Evolutionary conservation across 768 basidiomycete species (phyloP).

Genomic region (Paxillus involutus): DNA sequence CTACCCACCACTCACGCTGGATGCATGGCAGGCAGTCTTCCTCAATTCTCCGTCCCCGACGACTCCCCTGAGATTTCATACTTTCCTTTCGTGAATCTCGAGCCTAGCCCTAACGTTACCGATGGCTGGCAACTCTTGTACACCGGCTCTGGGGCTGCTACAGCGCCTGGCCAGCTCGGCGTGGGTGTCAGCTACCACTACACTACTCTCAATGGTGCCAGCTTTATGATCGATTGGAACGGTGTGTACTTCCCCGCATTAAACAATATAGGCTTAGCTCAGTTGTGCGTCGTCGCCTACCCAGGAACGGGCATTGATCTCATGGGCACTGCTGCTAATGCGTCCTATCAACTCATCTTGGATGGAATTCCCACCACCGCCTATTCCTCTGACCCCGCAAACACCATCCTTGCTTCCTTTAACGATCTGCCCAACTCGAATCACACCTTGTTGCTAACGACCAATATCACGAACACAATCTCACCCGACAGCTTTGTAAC

Average conservation of each 20-base stretch:
- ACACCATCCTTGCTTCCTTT: conserved; percentile 51
- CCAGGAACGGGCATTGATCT: conserved; percentile 68
- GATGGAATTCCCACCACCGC: conserved; percentile 42
- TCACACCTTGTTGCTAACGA: conserved; percentile 58
- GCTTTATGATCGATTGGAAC: conserved; percentile 56
- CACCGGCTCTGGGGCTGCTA: conserved; percentile 47
- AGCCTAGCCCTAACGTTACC: conserved; percentile 45
- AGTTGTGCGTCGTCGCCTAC: conserved; percentile 2
- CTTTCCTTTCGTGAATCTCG: conserved; percentile 57
- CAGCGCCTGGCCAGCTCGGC: conserved; percentile 42
- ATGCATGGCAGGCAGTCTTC: conserved; percentile 29
- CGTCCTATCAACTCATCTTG: conserved; percentile 48
- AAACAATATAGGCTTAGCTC: not conserved
- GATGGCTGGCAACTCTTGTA: conserved; percentile 74
- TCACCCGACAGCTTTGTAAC: conserved; percentile 41
- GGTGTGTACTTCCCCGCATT: conserved; percentile 43
- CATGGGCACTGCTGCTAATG: conserved; percentile 47
- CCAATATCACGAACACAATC: conserved; percentile 36
- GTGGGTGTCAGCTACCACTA: conserved; percentile 60
- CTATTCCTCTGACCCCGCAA: conserved; percentile 22
- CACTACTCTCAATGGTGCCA: conserved; percentile 60
- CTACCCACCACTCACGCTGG: conserved; percentile 20
- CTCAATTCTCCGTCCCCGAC: conserved; percentile 56
- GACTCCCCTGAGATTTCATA: conserved; percentile 65
- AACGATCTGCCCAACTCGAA: conserved; percentile 43